Conservation (phyloP, 176 grass and related monocot genomes). For the Guadua angustifolia region DNA sequence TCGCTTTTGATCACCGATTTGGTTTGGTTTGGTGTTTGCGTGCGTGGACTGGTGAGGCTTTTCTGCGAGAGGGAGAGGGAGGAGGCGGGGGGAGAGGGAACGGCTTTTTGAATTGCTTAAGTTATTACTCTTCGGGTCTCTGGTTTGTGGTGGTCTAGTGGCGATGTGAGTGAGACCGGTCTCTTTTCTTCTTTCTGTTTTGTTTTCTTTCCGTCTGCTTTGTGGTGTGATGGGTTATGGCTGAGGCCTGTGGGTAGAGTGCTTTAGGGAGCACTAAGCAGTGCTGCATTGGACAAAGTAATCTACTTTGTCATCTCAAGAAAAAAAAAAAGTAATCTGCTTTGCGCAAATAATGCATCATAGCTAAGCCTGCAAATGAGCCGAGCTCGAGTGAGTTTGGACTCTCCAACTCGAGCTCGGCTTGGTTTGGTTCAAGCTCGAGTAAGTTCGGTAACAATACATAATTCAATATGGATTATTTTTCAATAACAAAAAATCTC, state of each 20-base stretch:
- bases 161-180: not conserved
- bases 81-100: not conserved
- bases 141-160: no score
- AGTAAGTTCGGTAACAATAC: no score
- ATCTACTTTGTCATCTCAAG: not conserved
- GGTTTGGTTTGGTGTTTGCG: not conserved
- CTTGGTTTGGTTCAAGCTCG: no score
- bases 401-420: no score
- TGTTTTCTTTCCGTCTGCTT: not conserved
- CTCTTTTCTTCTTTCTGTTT: not conserved
- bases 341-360: not conserved
- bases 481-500: no score
- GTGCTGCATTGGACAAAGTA: conserved; percentile 10
- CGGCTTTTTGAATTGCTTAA: conserved; percentile 52
- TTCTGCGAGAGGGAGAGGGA: not conserved
- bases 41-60: conserved; percentile 14
- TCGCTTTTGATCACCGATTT: conserved; percentile 16
- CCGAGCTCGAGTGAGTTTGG: no score
- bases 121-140: no score
- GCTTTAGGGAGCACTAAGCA: conserved; percentile 52
- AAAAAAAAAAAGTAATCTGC: conserved; percentile 6
- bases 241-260: conserved; percentile 42
- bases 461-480: no score
- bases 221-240: conserved; percentile 1
- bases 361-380: no score